Percentiles rank a stretch among this genome's conserved stretches.
Conservation (phyloP, 345 rosid genomes). For the Salix viminalis region DNA sequence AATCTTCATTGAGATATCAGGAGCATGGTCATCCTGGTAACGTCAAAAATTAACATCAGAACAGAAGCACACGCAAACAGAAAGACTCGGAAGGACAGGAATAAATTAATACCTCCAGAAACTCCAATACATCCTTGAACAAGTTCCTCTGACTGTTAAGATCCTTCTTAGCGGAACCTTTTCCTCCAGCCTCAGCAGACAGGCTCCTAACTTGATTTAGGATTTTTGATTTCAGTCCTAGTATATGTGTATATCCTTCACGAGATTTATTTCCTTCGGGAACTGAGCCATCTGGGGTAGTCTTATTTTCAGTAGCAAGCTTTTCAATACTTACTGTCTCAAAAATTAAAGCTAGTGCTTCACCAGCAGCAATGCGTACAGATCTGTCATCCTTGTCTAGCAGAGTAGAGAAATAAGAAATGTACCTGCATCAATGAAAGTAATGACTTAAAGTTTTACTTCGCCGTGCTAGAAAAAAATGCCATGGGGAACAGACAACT, state of each 20-base stretch:
- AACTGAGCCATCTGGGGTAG: constrained; percentile 30
- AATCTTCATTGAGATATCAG: constrained; percentile 62
- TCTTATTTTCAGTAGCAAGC: constrained; percentile 46
- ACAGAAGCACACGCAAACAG: background rate
- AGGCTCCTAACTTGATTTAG: constrained; percentile 67
- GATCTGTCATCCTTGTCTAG: constrained; percentile 85
- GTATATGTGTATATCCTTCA: constrained; percentile 46
- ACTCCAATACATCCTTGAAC: constrained; percentile 75
- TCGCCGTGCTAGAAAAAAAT: background rate
- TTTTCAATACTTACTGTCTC: constrained; percentile 71
- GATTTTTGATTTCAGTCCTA: constrained; percentile 64
- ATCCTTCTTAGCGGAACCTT: constrained; percentile 88
- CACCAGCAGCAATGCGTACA: constrained; percentile 91
- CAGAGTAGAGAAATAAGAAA: constrained; percentile 64
- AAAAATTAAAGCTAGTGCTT: constrained; percentile 76
- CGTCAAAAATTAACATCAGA: background rate
- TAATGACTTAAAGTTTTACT: background rate
- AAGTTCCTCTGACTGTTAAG: constrained; percentile 78
- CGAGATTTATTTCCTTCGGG: constrained; percentile 48
- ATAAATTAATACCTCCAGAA: constrained; percentile 53
- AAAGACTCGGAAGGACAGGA: background rate
- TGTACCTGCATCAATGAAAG: constrained; percentile 46
- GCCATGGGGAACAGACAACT: background rate
- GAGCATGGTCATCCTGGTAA: constrained; percentile 55
- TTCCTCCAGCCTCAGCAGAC: constrained; percentile 87